Percentiles rank a stretch among this genome's conserved stretches.
phyloP scores from a whole-genome alignment of 2,329 filamentous ascomycete genomes.

The Ophiosphaerella narmari region DNA sequence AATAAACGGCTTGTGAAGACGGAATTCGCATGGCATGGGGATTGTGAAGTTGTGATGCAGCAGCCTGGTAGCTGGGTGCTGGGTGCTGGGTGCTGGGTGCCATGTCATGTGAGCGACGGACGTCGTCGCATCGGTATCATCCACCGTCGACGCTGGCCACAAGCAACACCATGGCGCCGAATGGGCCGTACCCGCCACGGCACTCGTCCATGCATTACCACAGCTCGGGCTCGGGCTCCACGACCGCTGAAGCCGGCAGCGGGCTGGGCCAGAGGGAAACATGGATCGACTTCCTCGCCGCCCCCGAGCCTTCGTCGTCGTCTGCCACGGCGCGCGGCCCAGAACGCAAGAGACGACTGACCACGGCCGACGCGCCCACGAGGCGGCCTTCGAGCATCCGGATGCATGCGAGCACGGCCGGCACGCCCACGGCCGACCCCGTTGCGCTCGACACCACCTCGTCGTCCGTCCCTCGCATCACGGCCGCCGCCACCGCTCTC shows the following conservation, averaged over 20 bases:
- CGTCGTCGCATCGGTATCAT: neutral
- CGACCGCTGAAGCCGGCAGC: neutral
- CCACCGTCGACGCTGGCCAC: conserved; percentile 1
- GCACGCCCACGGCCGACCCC: conserved; percentile 24
- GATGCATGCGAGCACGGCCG: conserved; percentile 20
- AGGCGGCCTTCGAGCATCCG: conserved; percentile 34
- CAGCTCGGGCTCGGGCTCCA: conserved; percentile 5
- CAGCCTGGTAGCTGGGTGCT: too few relatives aligned
- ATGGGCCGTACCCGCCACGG: conserved; percentile 19
- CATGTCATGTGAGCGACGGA: conserved; percentile 21
- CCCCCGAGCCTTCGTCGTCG: conserved; percentile 15
- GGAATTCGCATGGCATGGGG: too few relatives aligned
- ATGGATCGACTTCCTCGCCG: conserved; percentile 42
- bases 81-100: too few relatives aligned
- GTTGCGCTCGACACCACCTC: conserved; percentile 20
- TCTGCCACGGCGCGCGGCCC: conserved; percentile 24
- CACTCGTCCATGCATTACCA: conserved; percentile 16
- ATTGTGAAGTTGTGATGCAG: too few relatives aligned
- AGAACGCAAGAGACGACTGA: conserved; percentile 45
- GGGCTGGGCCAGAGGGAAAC: conserved; percentile 27
- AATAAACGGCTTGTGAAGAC: too few relatives aligned
- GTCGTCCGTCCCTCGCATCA: neutral
- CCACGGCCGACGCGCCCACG: conserved; percentile 38
- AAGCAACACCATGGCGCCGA: conserved; percentile 15
- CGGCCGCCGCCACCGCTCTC: conserved; percentile 16